These are phyloP conservation scores for Funneliformis caledonium DNA, from an alignment of 371 early-diverging fungal genomes.

Conservation along the genomic window DNA sequence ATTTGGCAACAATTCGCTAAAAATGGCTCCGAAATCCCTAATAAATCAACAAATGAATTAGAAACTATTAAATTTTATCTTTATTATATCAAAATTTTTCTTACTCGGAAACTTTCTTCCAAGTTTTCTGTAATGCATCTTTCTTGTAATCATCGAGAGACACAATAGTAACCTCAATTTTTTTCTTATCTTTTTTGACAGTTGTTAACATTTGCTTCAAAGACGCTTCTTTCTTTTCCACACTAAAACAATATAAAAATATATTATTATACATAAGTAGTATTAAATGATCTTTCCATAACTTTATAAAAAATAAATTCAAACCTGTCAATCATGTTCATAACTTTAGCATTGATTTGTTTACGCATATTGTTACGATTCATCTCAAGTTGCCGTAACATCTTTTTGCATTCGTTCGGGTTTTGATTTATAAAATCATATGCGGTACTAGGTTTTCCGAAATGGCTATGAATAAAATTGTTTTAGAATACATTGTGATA, in stretches of 20 bases:
- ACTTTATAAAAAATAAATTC: not conserved
- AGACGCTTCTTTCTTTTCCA: conserved; percentile 87
- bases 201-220: conserved; percentile 88
- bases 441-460: conserved; percentile 79
- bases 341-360: conserved; percentile 91
- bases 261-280: not conserved
- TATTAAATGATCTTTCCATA: too few relatives aligned
- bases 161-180: conserved; percentile 92
- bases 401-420: conserved; percentile 70
- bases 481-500: not conserved
- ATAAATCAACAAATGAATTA: not conserved
- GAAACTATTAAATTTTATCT: not conserved
- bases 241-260: conserved; percentile 49
- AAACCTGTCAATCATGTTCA: conserved; percentile 91
- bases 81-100: conserved; percentile 15
- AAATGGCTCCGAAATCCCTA: conserved; percentile 94
- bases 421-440: conserved; percentile 83
- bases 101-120: conserved; percentile 86
- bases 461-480: conserved; percentile 52
- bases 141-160: conserved; percentile 89
- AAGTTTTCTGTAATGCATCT: conserved; percentile 89
- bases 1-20: conserved; percentile 92
- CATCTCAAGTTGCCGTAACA: conserved; percentile 71
- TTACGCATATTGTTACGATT: conserved; percentile 81
- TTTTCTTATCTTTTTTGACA: conserved; percentile 89